These are phyloP conservation scores for Colletotrichum kahawae DNA, from an alignment of 2,329 filamentous ascomycete genomes.

Conservation along the genomic window DNA sequence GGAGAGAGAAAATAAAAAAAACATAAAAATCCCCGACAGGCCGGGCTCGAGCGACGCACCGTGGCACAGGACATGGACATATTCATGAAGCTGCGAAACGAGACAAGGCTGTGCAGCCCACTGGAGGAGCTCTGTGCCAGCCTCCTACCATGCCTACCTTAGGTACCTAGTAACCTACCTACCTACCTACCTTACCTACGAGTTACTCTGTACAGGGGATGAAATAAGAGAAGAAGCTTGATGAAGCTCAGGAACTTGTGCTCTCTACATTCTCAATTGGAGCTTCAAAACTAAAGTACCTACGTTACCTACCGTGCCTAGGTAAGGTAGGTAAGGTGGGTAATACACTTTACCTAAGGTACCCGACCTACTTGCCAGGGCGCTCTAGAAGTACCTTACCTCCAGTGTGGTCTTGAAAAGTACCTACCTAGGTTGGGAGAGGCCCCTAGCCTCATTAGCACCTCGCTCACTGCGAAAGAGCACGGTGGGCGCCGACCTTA, in stretches of 20 bases:
- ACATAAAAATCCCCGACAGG: constrained; percentile 15
- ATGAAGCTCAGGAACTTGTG: not conserved
- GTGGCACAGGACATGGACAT: not conserved
- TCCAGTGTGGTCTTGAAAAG: too few relatives aligned
- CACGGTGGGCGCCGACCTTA: not conserved
- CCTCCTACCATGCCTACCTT: not conserved
- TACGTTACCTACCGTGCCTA: too few relatives aligned
- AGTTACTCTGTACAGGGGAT: not conserved
- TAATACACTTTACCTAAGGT: too few relatives aligned
- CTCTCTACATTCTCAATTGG: not conserved
- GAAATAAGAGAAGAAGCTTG: not conserved
- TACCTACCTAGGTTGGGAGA: too few relatives aligned
- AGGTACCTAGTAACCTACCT: too few relatives aligned
- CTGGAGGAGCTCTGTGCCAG: not conserved
- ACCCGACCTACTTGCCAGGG: not conserved
- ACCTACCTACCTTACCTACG: too few relatives aligned
- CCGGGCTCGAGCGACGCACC: constrained; percentile 3
- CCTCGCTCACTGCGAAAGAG: not conserved
- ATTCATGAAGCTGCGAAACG: not conserved
- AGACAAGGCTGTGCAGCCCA: not conserved
- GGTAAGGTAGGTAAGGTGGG: too few relatives aligned
- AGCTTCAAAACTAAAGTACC: not conserved
- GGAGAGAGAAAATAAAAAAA: constrained; percentile 2
- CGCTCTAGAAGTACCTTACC: not conserved
- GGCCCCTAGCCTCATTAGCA: not conserved